A percentile compares a stretch with the other conserved stretches of the same genome.
Evolutionary conservation across 2,329 filamentous ascomycete species (phyloP).

Genomic region (Pestalotiopsis fici): DNA sequence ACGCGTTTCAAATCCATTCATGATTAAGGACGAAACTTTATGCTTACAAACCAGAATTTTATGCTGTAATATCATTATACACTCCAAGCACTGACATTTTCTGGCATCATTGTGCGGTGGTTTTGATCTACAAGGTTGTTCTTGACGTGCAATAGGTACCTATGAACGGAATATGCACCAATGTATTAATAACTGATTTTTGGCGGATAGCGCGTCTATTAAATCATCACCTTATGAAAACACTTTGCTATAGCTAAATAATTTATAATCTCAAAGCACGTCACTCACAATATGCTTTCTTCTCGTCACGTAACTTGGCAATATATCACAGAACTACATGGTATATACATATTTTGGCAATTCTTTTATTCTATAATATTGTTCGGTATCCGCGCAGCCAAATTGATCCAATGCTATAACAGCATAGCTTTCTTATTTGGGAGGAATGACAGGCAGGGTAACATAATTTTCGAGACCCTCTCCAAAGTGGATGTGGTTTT

Average conservation of each 20-base stretch:
- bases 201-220: too few relatives aligned
- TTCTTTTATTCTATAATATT: background rate
- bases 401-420: background rate
- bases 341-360: background rate
- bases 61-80: background rate
- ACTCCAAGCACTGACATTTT: background rate
- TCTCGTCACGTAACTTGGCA: too few relatives aligned
- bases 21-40: background rate
- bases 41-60: background rate
- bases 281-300: too few relatives aligned
- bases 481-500: conserved; percentile 49
- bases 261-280: too few relatives aligned
- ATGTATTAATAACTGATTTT: too few relatives aligned
- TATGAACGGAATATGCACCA: background rate
- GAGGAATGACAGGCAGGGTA: conserved; percentile 45
- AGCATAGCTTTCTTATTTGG: conserved; percentile 21
- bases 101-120: background rate
- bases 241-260: too few relatives aligned
- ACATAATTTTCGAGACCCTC: conserved; percentile 45
- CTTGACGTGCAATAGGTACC: background rate
- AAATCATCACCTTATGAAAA: too few relatives aligned
- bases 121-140: background rate
- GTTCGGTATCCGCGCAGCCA: background rate
- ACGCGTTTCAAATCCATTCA: background rate
- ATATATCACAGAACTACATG: too few relatives aligned